These are phyloP conservation scores for Euryodendron excelsum DNA, from an alignment of 148 eudicot species.

Conservation along the genomic window DNA sequence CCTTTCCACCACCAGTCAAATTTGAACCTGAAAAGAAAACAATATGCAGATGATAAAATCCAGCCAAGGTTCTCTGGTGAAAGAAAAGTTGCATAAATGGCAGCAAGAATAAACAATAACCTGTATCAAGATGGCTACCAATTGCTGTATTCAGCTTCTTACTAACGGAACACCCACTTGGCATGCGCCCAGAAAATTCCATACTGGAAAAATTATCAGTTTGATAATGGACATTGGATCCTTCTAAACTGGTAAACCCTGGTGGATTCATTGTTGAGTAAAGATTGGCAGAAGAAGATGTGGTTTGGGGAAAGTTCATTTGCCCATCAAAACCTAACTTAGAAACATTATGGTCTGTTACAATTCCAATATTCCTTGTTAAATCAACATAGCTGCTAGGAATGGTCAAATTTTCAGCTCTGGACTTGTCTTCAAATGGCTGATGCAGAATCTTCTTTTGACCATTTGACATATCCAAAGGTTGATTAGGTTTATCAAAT, in stretches of 20 bases:
- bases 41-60: neutral
- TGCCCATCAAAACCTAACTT: constrained; percentile 20
- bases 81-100: neutral
- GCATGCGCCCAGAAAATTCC: constrained; percentile 20
- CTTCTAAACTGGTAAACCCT: constrained; percentile 26
- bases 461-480: constrained; percentile 19
- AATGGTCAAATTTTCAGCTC: constrained; percentile 21
- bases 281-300: constrained; percentile 32
- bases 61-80: neutral
- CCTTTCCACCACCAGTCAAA: constrained; percentile 23
- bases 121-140: constrained; percentile 23
- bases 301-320: constrained; percentile 29
- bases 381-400: constrained; percentile 21
- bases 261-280: constrained; percentile 20
- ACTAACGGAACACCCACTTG: constrained; percentile 20
- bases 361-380: constrained; percentile 22
- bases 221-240: constrained; percentile 18
- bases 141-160: constrained; percentile 22
- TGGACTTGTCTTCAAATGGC: constrained; percentile 20
- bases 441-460: constrained; percentile 24
- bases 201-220: constrained; percentile 19
- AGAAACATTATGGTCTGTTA: constrained; percentile 13
- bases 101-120: constrained; percentile 11
- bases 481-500: constrained; percentile 18
- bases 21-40: constrained; percentile 17